A percentile compares a stretch with the other conserved stretches of the same genome.
These are phyloP conservation scores for Lactuca saligna DNA, from an alignment of 129 eudicot genomes.

Conservation along the genomic window DNA sequence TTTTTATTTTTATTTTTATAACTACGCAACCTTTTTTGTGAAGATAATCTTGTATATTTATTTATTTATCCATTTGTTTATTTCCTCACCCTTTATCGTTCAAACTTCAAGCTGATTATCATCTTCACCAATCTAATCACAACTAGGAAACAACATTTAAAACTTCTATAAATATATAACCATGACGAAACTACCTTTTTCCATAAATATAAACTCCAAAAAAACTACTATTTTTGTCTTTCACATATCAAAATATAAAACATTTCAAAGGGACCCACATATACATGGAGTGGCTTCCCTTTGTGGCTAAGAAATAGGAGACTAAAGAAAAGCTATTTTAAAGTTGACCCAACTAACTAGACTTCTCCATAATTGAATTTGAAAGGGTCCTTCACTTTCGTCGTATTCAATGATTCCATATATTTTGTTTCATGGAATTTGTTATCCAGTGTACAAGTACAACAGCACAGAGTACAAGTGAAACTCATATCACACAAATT, in stretches of 20 bases:
- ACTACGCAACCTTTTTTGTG: too few species aligned
- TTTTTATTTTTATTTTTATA: too few species aligned
- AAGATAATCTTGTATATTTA: too few species aligned
- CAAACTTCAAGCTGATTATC: not conserved
- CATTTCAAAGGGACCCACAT: slow-evolving; percentile 7
- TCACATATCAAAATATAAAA: not conserved
- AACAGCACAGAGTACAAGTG: slow-evolving; percentile 1
- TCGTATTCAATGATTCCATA: slow-evolving; percentile 30
- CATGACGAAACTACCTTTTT: not conserved
- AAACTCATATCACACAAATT: not conserved
- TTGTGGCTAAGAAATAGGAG: too few species aligned
- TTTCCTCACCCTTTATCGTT: not conserved
- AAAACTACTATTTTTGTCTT: slow-evolving; percentile 6
- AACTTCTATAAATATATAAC: too few species aligned
- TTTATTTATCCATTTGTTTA: too few species aligned
- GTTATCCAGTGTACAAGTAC: slow-evolving; percentile 1
- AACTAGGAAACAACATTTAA: not conserved
- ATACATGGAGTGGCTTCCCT: too few species aligned
- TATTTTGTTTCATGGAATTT: slow-evolving; percentile 12
- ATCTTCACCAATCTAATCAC: too few species aligned
- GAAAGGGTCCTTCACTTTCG: slow-evolving; percentile 11
- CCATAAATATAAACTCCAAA: not conserved
- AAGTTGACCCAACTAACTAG: not conserved
- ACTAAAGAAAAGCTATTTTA: slow-evolving; percentile 23
- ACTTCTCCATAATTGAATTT: slow-evolving; percentile 20